Evolutionary conservation across 768 basidiomycete genomes (phyloP), one percentile per base, ranked within the genome.

Genomic region (Lactifluus hygrophoroides): DNA sequence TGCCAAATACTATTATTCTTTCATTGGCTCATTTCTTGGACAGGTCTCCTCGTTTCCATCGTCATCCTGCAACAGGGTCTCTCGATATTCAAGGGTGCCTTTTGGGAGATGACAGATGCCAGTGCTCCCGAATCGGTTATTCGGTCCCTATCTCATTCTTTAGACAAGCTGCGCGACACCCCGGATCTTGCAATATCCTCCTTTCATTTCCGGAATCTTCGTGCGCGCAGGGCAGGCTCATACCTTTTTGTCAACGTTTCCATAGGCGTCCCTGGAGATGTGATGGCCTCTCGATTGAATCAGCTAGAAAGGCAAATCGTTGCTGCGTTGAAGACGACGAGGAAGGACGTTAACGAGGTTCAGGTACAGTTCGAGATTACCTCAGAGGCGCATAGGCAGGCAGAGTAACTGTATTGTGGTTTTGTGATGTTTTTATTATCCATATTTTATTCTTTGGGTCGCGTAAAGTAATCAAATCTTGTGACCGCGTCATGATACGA

Each of bases 1-100:
- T 54, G 28, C 53, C 63, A 49, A 42, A 42, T 17, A 13, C 59
- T 2, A 25, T 23, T 56, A 32, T 21, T 3, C n/a, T 2, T 11
- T 16, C n/a, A 13, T 30, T 32, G 47, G 56, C 32, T 55, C 44
- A 55, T 54, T 13, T 43, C 40, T 34, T 30, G 17, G 23, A 2
- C 61, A 91, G 90, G 92, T 25, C 71, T 96, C 19, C 66, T 94
- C 49, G 91, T 95, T n/a, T 93, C 92, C n/a, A 68, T 88, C 55
- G 82, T 95, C 53, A 94, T 98, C 69, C 73, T 95, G 4, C 78
- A 77, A 60, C 91, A 96, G 69, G 89, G 93, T 19, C 71, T 84
- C 50, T 72, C 71, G 5, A 73, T 96, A 27, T 75, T 91, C 44
- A 68, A 74, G 37, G 83, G 83, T 16, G 88, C 91, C 2, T 81